Evolutionary conservation across 140 eudicot genomes (phyloP).

Genomic region (Artemisia princeps): DNA sequence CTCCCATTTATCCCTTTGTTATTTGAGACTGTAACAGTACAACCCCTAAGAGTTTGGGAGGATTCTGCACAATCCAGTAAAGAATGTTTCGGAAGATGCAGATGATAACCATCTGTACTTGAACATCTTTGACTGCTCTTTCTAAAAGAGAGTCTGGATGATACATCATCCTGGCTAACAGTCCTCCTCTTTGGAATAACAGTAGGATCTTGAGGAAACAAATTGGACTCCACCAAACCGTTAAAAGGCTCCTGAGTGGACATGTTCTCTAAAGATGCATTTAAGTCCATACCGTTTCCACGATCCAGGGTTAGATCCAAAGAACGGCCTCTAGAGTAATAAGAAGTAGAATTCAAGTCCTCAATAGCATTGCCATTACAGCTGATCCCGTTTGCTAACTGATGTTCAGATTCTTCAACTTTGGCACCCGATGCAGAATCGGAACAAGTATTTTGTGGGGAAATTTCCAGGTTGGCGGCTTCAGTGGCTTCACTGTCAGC

Average conservation of each 20-base stretch:
- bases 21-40: not conserved
- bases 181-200: slow-evolving; percentile 18
- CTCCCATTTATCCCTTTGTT: not conserved
- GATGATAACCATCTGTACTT: slow-evolving; percentile 28
- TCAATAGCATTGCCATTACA: slow-evolving; percentile 6
- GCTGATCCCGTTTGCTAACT: slow-evolving; percentile 9
- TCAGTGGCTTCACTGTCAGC: slow-evolving; percentile 22
- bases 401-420: slow-evolving; percentile 26
- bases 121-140: slow-evolving; percentile 29
- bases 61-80: slow-evolving; percentile 8
- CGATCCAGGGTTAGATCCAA: slow-evolving; percentile 20
- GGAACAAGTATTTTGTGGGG: slow-evolving; percentile 18
- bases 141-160: slow-evolving; percentile 35
- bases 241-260: slow-evolving; percentile 19
- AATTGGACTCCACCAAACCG: slow-evolving; percentile 24
- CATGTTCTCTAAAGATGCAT: slow-evolving; percentile 22
- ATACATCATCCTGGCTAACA: slow-evolving; percentile 26
- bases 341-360: slow-evolving; percentile 25
- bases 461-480: slow-evolving; percentile 17
- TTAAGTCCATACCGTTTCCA: slow-evolving; percentile 26
- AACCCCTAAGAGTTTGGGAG: not conserved
- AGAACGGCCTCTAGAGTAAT: slow-evolving; percentile 16
- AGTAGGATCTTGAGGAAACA: slow-evolving; percentile 22
- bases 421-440: slow-evolving; percentile 28
- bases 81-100: slow-evolving; percentile 37